A percentile compares a stretch with the other conserved stretches of the same genome.
phyloP scores from a whole-genome alignment of 495 filamentous ascomycete species.

The Ramalina peruviana region DNA sequence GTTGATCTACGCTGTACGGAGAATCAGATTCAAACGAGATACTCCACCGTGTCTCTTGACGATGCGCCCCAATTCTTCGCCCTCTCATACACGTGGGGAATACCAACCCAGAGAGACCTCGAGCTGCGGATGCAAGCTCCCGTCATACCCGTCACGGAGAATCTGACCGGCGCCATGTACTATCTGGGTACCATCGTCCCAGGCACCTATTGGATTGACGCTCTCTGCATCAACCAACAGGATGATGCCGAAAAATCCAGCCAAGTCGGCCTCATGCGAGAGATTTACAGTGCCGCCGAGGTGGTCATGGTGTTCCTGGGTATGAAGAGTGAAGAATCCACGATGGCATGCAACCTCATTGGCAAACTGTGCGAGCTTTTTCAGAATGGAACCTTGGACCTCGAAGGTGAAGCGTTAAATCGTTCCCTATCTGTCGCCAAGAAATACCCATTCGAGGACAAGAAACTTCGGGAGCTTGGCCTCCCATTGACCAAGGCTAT shows the following conservation, averaged over 20 bases:
- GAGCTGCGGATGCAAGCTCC: background rate
- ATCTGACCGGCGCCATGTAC: background rate
- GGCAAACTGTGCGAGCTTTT: background rate
- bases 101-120: background rate
- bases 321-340: background rate
- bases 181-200: background rate
- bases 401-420: background rate
- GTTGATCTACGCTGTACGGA: too few species aligned
- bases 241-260: conserved; percentile 20
- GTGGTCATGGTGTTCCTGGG: conserved; percentile 19
- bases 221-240: conserved; percentile 25
- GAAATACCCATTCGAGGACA: background rate
- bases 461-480: background rate
- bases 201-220: conserved; percentile 20
- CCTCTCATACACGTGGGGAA: background rate
- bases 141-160: background rate
- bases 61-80: too few species aligned
- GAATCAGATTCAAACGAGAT: too few species aligned
- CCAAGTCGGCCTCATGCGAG: conserved; percentile 25
- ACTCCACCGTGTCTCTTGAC: too few species aligned
- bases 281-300: conserved; percentile 17
- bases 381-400: background rate
- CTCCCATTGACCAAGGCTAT: too few species aligned
- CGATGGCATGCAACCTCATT: background rate
- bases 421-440: background rate